Evolutionary conservation across 495 filamentous ascomycete genomes (phyloP), one percentile per base, ranked within the genome.

Genomic region (Trichoderma gamsii): DNA sequence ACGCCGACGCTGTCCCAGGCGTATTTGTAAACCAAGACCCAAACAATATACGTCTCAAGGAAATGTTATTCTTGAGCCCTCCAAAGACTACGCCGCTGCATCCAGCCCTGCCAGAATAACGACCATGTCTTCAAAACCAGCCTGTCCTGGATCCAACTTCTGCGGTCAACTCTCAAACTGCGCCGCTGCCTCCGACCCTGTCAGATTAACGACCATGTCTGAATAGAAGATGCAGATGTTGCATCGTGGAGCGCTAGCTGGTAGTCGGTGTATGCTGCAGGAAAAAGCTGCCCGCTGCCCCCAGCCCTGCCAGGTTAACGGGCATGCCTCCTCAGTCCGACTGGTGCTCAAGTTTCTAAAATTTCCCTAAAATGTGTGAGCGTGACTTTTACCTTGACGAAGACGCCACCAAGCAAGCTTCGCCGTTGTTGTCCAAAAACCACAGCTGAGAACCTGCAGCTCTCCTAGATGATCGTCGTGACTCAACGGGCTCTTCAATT

Each of bases 51-150:
- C 2, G 0, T 38, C 2, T 9, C 35, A 38, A 38, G 35, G 35
- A 5, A 38, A 38, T 7, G 52, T 5, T 38, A 38, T 23, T 52
- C 49, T 21, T 21, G 21, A 52, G 49, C 49, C 49, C n/a, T 87
- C 87, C 18, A 78, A 61, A 38, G 27, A 61, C 25, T 61, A 29
- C 56, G 56, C 25, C 56, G 56, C 56, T 61, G 56, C 56, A 61
- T 13, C 56, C 56, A 21, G 56, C 56, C 56, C 56, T 61, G 56
- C 56, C 13, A 61, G 56, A 25, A 61, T 61, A 32, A 61, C 56
- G 56, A 61, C 25, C 56, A 35, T 61, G 56, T 7, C 56, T 61
- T 9, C 12, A 61, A 61, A 7, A 61, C 2, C 35, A 23, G 7
- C 16, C 23, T 21, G 29, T 18, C 5, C 5, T 4, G 56, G 35